Evolutionary conservation across 2,329 filamentous ascomycete genomes (phyloP), one percentile per base, ranked within the genome.

Genomic region (Curvularia verruculosa): DNA sequence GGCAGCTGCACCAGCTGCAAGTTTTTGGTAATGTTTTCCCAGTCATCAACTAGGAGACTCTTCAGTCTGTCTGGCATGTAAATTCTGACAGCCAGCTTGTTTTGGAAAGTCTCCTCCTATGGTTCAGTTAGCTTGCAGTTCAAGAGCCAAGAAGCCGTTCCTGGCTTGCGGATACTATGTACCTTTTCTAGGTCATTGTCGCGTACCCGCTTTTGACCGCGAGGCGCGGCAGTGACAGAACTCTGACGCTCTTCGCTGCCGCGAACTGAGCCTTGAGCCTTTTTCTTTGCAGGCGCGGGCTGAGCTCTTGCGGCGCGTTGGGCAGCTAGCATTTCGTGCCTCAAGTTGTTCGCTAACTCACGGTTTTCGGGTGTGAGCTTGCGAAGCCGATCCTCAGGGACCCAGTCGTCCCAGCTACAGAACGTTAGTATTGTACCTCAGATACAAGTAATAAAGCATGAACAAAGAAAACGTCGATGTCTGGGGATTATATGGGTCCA

Each of bases 1-100:
- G 95, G 95, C 15, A 99, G 82, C 1, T 91, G 88, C 29, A 97
- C 91, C 3, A 98, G 87, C 72, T 94, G 91, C 66, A 92, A 87
- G 73, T 96, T 95, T 80, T 97, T 98, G 54, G 95, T 99, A 60
- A 99, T 88, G 69, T 97, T 96, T 77, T 99, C 95, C 95, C 95
- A 99, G 76, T 99, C 95, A 74, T 99, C 95, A 21, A 99, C 95
- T 3, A 99, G 86, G 61, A 96, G 84, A 15, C 90, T 91, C 80
- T 98, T 97, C 64, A 99, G 83, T 64, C 90, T 87, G 72, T 98
- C 95, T 0, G 95, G 92, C 63, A 98, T 87, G 48, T 88, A 84
- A 40, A 99, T 85, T 68, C 92, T 91, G 69, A 99, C 89, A 18
- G 92, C 91, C 19, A 94, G 93, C 56, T 92, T 88, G 61, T 85